These are phyloP conservation scores for Saccharomyces hybrid DNA, from an alignment of 1,139 yeast species.

Conservation along the genomic window DNA sequence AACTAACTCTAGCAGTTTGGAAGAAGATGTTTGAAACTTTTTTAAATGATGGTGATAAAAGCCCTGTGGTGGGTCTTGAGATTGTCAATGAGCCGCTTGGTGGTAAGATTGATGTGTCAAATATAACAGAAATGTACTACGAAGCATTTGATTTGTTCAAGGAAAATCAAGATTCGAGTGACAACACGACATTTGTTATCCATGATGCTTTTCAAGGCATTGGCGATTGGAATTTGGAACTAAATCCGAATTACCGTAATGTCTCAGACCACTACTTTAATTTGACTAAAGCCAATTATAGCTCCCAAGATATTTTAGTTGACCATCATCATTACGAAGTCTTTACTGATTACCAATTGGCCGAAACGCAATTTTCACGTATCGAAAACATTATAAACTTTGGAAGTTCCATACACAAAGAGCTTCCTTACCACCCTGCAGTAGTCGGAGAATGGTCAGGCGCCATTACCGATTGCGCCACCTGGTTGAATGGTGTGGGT, in stretches of 20 bases:
- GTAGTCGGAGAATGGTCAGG: conserved; percentile 61
- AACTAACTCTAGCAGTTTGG: conserved; percentile 40
- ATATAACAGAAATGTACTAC: conserved; percentile 35
- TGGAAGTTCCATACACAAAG: conserved; percentile 34
- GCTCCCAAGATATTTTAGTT: conserved; percentile 37
- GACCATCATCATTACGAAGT: conserved; percentile 64
- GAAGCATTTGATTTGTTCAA: conserved; percentile 30
- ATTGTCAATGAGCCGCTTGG: conserved; percentile 61
- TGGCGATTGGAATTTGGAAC: conserved; percentile 44
- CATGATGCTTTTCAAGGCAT: conserved; percentile 52
- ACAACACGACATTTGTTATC: conserved; percentile 42
- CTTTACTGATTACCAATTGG: conserved; percentile 40
- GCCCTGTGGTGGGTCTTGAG: conserved; percentile 53
- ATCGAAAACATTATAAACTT: conserved; percentile 33
- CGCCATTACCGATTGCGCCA: conserved; percentile 58
- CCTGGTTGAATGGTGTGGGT: conserved; percentile 56
- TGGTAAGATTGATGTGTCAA: conserved; percentile 35
- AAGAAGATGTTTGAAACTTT: conserved; percentile 44
- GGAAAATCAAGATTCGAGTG: conserved; percentile 32
- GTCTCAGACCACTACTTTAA: conserved; percentile 20
- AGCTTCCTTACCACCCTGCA: conserved; percentile 39
- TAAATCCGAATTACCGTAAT: conserved; percentile 31
- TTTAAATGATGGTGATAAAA: conserved; percentile 42
- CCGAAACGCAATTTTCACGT: conserved; percentile 25
- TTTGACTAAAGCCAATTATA: conserved; percentile 12